Conservation (phyloP, 1,284 basidiomycete species). For the Trichosporon asahii region DNA sequence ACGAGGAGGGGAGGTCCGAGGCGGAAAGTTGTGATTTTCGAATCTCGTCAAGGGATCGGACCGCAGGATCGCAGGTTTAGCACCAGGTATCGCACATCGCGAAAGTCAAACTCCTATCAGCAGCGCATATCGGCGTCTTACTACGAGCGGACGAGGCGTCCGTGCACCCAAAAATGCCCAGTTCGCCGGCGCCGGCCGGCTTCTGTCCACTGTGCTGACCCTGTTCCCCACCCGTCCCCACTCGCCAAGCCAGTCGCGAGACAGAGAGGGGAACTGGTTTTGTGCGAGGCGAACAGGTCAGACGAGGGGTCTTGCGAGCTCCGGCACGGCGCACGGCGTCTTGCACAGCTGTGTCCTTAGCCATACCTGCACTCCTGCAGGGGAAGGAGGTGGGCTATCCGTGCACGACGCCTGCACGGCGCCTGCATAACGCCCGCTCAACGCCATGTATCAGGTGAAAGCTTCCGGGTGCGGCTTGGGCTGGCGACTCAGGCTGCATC, state of each 20-base stretch:
- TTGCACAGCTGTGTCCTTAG: not conserved
- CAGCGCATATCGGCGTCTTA: not conserved
- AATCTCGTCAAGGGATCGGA: not conserved
- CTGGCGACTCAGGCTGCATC: too few relatives aligned
- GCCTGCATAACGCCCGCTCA: not conserved
- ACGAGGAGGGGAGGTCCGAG: not conserved
- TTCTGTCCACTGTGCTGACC: not conserved
- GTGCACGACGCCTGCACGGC: not conserved
- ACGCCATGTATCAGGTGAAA: not conserved
- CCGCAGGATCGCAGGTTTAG: too few relatives aligned
- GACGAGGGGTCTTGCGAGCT: not conserved
- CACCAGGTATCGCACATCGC: not conserved
- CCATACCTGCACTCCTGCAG: not conserved
- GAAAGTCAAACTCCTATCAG: not conserved
- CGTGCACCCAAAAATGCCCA: not conserved
- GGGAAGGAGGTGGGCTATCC: not conserved
- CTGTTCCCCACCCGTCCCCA: not conserved
- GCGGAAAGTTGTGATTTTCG: not conserved
- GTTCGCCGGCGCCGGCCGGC: not conserved
- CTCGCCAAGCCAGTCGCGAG: not conserved
- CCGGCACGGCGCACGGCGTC: too few relatives aligned
- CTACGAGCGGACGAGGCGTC: not conserved
- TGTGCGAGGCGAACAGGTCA: not conserved
- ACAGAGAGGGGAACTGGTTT: too few relatives aligned
- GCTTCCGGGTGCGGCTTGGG: not conserved